Evolutionary conservation across 2,329 filamentous ascomycete species (phyloP).

Genomic region (Phialocephala subalpina): DNA sequence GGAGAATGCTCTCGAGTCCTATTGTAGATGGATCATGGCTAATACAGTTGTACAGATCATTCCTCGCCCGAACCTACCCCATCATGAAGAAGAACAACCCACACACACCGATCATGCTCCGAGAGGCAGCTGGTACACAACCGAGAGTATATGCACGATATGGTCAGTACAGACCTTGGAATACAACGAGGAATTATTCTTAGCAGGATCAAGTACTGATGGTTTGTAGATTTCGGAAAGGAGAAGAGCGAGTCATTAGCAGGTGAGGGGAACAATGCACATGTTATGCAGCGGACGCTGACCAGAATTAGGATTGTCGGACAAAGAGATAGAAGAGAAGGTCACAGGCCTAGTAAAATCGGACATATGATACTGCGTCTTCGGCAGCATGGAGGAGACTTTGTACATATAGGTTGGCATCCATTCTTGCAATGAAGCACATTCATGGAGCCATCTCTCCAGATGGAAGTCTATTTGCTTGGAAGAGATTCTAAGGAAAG

Average conservation of each 20-base stretch:
- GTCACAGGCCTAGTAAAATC: constrained; percentile 68
- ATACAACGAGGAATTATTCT: constrained; percentile 4
- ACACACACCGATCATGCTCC: constrained; percentile 89
- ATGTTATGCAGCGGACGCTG: constrained; percentile 16
- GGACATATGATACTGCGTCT: constrained; percentile 24
- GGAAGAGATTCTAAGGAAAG: too few relatives aligned
- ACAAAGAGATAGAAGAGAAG: constrained; percentile 75
- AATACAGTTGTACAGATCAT: constrained; percentile 66
- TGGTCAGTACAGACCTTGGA: constrained; percentile 62
- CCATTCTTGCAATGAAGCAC: neutral
- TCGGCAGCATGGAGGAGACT: neutral
- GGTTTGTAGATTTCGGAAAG: constrained; percentile 65
- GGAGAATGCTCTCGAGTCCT: neutral
- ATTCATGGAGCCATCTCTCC: neutral
- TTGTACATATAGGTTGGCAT: constrained; percentile 29
- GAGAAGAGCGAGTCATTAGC: constrained; percentile 71
- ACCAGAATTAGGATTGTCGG: constrained; percentile 63
- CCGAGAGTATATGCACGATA: constrained; percentile 94
- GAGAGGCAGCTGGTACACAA: constrained; percentile 85
- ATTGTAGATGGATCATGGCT: neutral
- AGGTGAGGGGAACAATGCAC: constrained; percentile 51
- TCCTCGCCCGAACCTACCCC: constrained; percentile 90
- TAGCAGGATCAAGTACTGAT: neutral
- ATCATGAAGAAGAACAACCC: constrained; percentile 99
- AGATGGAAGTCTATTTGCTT: neutral